phyloP scores from a whole-genome alignment of 2,329 filamentous ascomycete genomes.

The Penicillium brevicompactum region DNA sequence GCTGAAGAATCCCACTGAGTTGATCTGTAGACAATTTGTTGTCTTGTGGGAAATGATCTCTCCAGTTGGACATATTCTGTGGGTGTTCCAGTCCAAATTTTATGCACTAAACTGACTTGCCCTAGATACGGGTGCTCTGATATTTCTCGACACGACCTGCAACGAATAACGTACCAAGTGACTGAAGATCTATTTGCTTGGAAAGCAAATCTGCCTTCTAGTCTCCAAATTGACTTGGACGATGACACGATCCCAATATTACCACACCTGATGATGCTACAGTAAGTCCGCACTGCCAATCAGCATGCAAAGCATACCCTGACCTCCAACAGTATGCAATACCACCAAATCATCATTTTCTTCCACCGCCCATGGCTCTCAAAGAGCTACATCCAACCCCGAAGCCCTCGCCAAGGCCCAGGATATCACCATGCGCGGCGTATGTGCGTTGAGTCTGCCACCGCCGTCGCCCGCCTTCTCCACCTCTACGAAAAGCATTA shows the following conservation, averaged over 20 bases:
- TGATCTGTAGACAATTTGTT: slow-evolving; percentile 42
- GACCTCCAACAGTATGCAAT: slow-evolving; percentile 41
- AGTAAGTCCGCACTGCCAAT: slow-evolving; percentile 28
- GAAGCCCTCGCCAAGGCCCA: slow-evolving; percentile 43
- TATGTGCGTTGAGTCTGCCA: slow-evolving; percentile 47
- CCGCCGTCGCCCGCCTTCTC: slow-evolving; percentile 43
- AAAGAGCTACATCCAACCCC: slow-evolving; percentile 45
- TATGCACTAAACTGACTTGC: slow-evolving; percentile 13
- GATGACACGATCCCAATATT: slow-evolving; percentile 36
- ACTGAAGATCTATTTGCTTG: slow-evolving; percentile 43
- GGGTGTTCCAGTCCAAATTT: slow-evolving; percentile 6
- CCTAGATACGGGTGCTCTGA: slow-evolving; percentile 40
- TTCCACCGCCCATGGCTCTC: slow-evolving; percentile 50
- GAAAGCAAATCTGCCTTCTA: slow-evolving; percentile 44
- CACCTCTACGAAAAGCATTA: slow-evolving; percentile 46
- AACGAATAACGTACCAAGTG: slow-evolving; percentile 38
- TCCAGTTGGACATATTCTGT: slow-evolving; percentile 47
- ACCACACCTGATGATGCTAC: slow-evolving; percentile 46
- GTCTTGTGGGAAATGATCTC: slow-evolving; percentile 49
- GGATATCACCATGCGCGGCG: slow-evolving; percentile 48
- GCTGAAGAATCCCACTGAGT: slow-evolving; percentile 34
- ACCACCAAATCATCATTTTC: slow-evolving; percentile 48
- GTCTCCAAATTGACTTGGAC: slow-evolving; percentile 38
- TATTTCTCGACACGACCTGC: slow-evolving; percentile 41
- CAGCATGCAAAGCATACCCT: not conserved